A percentile compares a stretch with the other conserved stretches of the same genome.
Conservation (phyloP, 352 stramenopile genomes). For the Phytophthora cryptogea region DNA sequence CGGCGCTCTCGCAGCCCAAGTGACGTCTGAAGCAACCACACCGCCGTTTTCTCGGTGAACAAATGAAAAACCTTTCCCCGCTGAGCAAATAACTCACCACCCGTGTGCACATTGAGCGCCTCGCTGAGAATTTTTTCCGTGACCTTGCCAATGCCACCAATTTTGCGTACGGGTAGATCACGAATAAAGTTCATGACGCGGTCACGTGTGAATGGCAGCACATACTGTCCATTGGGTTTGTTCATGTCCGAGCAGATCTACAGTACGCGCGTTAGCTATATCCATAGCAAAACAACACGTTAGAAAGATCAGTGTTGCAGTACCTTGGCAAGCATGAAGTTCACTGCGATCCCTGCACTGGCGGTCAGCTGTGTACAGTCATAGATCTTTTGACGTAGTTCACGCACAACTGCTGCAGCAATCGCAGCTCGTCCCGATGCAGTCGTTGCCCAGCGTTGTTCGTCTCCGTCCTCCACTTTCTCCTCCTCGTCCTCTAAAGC, state of each 20-base stretch:
- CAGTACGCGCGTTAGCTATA: conserved; percentile 9
- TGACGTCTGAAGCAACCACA: conserved; percentile 73
- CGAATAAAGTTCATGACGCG: conserved; percentile 90
- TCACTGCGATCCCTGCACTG: conserved; percentile 92
- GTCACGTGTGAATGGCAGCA: conserved; percentile 81
- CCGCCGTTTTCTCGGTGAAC: conserved; percentile 68
- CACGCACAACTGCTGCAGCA: conserved; percentile 66
- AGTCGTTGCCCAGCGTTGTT: conserved; percentile 14
- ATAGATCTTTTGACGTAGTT: conserved; percentile 87
- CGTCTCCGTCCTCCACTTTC: conserved; percentile 6
- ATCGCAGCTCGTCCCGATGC: conserved; percentile 30
- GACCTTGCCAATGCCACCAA: conserved; percentile 95
- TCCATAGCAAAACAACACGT: neutral
- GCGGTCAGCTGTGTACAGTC: conserved; percentile 92
- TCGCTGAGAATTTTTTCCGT: conserved; percentile 92
- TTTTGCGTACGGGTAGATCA: conserved; percentile 89
- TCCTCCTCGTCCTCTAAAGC: conserved; percentile 18
- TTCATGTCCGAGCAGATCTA: conserved; percentile 95
- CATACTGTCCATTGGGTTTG: conserved; percentile 96
- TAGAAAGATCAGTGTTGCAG: neutral
- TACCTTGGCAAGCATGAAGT: conserved; percentile 94
- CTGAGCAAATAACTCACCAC: conserved; percentile 72
- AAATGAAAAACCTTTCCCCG: conserved; percentile 66
- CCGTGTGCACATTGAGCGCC: conserved; percentile 84
- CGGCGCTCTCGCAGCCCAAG: conserved; percentile 60